Evolutionary conservation across 2,329 filamentous ascomycete species (phyloP).

Genomic region (Pseudogymnoascus pannorum): DNA sequence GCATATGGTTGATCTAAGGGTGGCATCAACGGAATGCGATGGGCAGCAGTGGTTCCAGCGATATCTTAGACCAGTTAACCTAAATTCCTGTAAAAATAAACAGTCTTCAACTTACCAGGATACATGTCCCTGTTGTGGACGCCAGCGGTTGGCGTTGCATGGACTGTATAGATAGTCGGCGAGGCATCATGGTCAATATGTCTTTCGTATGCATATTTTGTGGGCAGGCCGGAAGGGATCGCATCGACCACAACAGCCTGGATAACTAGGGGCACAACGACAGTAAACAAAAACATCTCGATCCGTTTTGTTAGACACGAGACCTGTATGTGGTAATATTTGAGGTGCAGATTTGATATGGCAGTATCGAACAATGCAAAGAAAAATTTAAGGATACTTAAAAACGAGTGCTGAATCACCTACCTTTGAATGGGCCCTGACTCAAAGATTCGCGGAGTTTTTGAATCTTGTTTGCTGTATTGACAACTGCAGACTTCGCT

Average conservation of each 20-base stretch:
- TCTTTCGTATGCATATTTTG: background rate
- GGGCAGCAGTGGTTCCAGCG: background rate
- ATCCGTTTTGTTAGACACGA: background rate
- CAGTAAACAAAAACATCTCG: background rate
- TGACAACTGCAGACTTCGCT: background rate
- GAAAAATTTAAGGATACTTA: background rate
- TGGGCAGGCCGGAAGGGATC: background rate
- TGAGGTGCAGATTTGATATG: background rate
- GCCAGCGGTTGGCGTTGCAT: background rate
- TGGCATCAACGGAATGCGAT: background rate
- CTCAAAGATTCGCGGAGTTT: background rate
- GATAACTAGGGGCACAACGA: background rate
- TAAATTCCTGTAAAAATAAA: background rate
- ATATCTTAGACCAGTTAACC: background rate
- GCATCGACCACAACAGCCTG: background rate
- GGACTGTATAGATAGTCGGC: background rate
- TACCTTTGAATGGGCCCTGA: background rate
- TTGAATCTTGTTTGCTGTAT: background rate
- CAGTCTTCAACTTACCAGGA: background rate
- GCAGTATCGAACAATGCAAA: background rate
- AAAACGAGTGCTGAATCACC: background rate
- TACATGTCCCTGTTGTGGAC: background rate
- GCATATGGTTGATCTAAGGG: background rate
- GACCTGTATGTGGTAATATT: background rate
- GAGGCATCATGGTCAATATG: background rate